A percentile compares a stretch with the other conserved stretches of the same genome.
Evolutionary conservation across 75 land plant genomes (phyloP).

Genomic region (Azolla pinnata): DNA sequence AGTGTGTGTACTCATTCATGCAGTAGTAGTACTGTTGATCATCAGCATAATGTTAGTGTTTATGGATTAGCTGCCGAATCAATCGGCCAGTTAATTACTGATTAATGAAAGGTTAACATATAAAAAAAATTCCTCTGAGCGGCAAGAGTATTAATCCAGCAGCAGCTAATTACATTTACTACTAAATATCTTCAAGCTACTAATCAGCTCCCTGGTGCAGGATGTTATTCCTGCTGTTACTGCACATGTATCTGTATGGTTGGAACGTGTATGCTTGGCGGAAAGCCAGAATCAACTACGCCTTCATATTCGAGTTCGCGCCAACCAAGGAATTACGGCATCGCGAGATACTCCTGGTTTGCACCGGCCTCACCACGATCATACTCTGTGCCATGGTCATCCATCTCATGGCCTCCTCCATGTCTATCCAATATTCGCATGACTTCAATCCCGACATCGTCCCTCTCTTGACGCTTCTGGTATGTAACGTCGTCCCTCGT

Average conservation of each 20-base stretch:
- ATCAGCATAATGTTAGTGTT: no score
- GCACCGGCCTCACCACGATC: constrained; percentile 56
- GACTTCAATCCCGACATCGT: constrained; percentile 62
- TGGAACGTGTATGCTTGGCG: constrained; percentile 88
- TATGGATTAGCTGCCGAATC: no score
- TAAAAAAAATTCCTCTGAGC: no score
- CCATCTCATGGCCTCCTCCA: constrained; percentile 38
- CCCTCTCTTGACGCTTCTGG: constrained; percentile 45
- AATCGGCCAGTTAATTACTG: no score
- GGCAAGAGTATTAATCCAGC: no score
- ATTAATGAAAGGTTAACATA: no score
- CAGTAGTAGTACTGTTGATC: no score
- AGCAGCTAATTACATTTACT: no score
- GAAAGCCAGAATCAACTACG: constrained; percentile 67
- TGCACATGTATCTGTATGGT: constrained; percentile 88
- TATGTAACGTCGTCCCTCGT: no score
- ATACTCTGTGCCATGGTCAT: constrained; percentile 65
- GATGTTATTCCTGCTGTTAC: constrained; percentile 61
- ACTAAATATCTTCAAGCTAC: no score
- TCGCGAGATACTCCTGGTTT: constrained; percentile 74
- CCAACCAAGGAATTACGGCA: constrained; percentile 73
- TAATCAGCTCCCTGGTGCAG: no score
- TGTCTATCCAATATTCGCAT: constrained; percentile 7
- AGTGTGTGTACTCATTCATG: no score
- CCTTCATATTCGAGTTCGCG: constrained; percentile 82